Evolutionary conservation across 495 filamentous ascomycete genomes (phyloP).

Genomic region (Penicillium tannophilum): DNA sequence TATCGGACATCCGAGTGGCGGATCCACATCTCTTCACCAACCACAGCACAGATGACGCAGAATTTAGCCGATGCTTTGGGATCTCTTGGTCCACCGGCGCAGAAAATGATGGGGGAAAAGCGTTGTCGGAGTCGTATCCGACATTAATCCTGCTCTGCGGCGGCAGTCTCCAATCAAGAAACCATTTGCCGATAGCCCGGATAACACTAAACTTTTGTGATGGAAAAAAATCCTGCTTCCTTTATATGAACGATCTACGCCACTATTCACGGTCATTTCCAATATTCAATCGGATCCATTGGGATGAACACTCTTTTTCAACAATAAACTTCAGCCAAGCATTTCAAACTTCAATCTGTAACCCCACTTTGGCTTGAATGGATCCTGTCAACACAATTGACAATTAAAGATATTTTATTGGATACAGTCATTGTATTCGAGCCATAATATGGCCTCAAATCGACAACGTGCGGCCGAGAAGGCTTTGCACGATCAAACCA

Average conservation of each 20-base stretch:
- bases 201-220: conserved; percentile 12
- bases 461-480: conserved; percentile 47
- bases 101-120: conserved; percentile 18
- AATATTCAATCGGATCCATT: not conserved
- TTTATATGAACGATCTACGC: conserved; percentile 9
- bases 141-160: conserved; percentile 17
- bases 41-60: conserved; percentile 20
- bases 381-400: not conserved
- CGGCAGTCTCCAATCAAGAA: conserved; percentile 26
- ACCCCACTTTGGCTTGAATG: not conserved
- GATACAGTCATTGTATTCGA: not conserved
- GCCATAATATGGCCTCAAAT: conserved; percentile 30
- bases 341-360: not conserved
- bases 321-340: not conserved
- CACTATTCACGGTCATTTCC: not conserved
- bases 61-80: conserved; percentile 19
- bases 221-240: conserved; percentile 11
- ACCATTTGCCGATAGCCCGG: conserved; percentile 22
- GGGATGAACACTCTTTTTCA: not conserved
- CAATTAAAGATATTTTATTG: not conserved
- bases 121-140: conserved; percentile 27
- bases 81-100: conserved; percentile 17
- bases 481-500: conserved; percentile 54
- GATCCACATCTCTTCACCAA: conserved; percentile 25
- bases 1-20: conserved; percentile 28